Base-by-base conservation (phyloP, 2,329 filamentous ascomycete species). In the Diaporthe sp. region DNA sequence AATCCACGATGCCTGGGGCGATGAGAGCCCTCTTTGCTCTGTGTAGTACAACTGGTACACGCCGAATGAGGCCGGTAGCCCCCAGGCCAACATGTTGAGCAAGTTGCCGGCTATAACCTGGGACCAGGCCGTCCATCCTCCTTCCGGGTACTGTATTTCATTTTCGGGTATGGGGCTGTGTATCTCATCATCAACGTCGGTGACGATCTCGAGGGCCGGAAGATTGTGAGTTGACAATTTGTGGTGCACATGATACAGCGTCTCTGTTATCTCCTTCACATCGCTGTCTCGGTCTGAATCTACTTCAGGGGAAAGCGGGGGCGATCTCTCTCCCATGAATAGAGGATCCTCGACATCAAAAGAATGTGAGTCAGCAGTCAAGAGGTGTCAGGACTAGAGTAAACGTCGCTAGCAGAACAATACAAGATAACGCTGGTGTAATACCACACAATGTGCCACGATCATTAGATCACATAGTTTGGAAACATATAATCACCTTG, bases 21-120 rank as follows among this genome's bases (percentile, higher is more conserved):
- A 77, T 44, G 80, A 80, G 22, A 83, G 79, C 3, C 80, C 76
- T 30, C 84, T 80, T 1, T 77, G 81, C 74, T 81, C 78, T 0
- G 81, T 80, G 79, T 87, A 86, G 81, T 88, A 82, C 4, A 85
- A 82, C 85, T 84, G 84, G 84, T 83, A 86, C 59, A 87, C 86
- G 71, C 84, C 88, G 75, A 88, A 90, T 2, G 86, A 84, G 7
- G 85, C 81, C 4, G 85, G 83, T 70, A 86, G 87, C 70, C 88
- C 88, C 86, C 88, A 89, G 7, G 87, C 84, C 73, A 90, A 79
- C 70, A 83, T 83, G 78, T 87, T 88, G 80, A 88, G 81, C 39
- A 88, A 82, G 53, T 86, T 81, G 42, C 84, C 84, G 9, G 86
- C 85, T 27, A 87, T 61, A 12, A 89, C 86, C 58, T 63, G 58